phyloP scores from a whole-genome alignment of 2,329 filamentous ascomycete genomes.

The Arthrobotrys sinensis region DNA sequence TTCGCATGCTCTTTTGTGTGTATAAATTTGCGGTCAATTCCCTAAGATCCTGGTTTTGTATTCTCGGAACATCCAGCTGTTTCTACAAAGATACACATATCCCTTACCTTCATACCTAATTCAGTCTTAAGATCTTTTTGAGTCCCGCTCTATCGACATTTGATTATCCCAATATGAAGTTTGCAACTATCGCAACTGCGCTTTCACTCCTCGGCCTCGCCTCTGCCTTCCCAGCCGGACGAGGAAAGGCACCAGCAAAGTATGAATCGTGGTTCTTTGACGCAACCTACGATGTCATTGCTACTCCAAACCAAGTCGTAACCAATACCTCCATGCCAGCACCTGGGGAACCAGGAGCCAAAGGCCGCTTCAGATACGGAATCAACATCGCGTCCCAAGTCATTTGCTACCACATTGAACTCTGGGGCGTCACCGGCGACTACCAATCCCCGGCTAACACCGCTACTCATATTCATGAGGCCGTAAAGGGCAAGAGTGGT shows the following conservation, averaged over 20 bases:
- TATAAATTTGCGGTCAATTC: too few species aligned
- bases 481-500: slow-evolving; percentile 69
- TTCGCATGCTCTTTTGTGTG: too few species aligned
- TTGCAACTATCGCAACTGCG: neutral
- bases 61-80: too few species aligned
- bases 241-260: neutral
- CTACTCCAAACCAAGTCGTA: slow-evolving; percentile 26
- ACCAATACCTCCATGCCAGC: slow-evolving; percentile 29
- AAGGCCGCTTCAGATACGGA: slow-evolving; percentile 72
- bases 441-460: slow-evolving; percentile 72
- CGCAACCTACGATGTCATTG: slow-evolving; percentile 27
- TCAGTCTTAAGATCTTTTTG: too few species aligned
- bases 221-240: neutral
- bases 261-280: slow-evolving; percentile 19
- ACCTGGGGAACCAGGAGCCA: slow-evolving; percentile 65
- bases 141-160: neutral
- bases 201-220: neutral
- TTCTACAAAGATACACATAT: too few species aligned
- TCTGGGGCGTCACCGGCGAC: slow-evolving; percentile 69
- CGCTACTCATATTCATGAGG: slow-evolving; percentile 74
- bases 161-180: slow-evolving; percentile 13
- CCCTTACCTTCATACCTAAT: too few species aligned
- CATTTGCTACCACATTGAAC: slow-evolving; percentile 70
- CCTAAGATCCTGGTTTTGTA: too few species aligned
- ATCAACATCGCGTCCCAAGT: slow-evolving; percentile 70